Conservation (phyloP, 2,329 filamentous ascomycete species). For the Alternaria sp. region DNA sequence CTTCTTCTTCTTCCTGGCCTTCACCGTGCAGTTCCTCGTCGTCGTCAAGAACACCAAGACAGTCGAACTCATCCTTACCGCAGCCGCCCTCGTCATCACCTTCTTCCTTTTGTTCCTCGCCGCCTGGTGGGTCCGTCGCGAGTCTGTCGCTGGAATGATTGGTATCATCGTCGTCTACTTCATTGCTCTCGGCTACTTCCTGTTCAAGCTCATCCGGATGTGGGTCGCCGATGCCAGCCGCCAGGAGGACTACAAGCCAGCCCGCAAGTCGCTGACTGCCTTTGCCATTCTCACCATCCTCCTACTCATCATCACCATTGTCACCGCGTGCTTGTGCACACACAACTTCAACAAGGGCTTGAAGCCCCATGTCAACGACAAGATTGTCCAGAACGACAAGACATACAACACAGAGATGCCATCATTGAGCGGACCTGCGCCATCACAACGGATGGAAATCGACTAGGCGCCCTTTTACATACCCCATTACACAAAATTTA, state of each 20-base stretch:
- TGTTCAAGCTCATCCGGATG: constrained; percentile 98
- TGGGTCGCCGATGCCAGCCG: constrained; percentile 66
- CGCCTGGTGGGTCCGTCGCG: constrained; percentile 82
- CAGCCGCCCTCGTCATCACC: constrained; percentile 88
- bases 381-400: constrained; percentile 59
- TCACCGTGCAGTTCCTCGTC: constrained; percentile 97
- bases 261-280: constrained; percentile 83
- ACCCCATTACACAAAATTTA: constrained; percentile 21
- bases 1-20: constrained; percentile 99
- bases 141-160: constrained; percentile 80
- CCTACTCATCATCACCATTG: constrained; percentile 85
- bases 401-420: constrained; percentile 58
- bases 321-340: constrained; percentile 85
- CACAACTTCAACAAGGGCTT: constrained; percentile 88
- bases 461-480: constrained; percentile 34
- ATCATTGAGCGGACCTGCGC: constrained; percentile 52
- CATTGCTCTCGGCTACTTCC: constrained; percentile 89
- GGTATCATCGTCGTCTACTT: constrained; percentile 83
- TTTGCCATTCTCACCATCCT: constrained; percentile 94
- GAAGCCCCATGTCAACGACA: constrained; percentile 79
- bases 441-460: constrained; percentile 52
- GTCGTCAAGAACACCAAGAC: constrained; percentile 74
- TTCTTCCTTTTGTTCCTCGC: constrained; percentile 86
- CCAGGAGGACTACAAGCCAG: constrained; percentile 70
- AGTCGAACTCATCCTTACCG: constrained; percentile 83